Base-by-base conservation (phyloP, 2,329 filamentous ascomycete genomes). In the Penicillium sp. region DNA sequence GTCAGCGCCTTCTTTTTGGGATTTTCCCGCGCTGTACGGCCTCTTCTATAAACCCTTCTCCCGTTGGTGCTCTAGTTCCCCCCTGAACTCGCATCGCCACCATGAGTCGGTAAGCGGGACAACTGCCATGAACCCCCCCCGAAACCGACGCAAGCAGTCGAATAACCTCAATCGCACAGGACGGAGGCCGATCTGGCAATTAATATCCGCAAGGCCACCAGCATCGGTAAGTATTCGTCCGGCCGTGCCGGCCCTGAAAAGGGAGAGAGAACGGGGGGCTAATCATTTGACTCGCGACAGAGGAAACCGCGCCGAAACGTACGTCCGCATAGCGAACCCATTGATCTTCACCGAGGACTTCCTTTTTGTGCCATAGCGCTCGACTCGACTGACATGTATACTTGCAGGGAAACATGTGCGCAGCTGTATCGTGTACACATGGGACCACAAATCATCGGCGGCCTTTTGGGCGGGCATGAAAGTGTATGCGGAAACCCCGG, bases 401-500 rank as follows among this genome's bases (percentile, higher is more conserved):
- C 47, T 51, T 49, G 34, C 67, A 83, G 83, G 83, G 56, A 99
- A 99, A 77, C 94, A 99, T 88, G 94, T 99, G 53, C 89, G 94
- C 69, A 91, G 89, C 73, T 95, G 90, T 70, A 99, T 99, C 67
- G 93, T 99, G 42, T 97, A 97, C 74, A 97, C 93, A 53, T 99
- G 94, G 94, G 94, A 99, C 76, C 91, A 99, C 79, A 95, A 95
- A 78, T 95, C 88, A 60, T 95, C 92, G 39, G 82, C 85, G 70
- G 90, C 92, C 69, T 99, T 99, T 74, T 99, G 94, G 94, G 85
- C 90, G 52, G 93, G 92, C 70, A 95, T 99, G 83, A 99, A 99
- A 85, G 92, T 97, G 88, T 95, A 82, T 63, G 41, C 24, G 5
- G 15, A 39, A 39, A 6, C 41, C 5, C 12, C 6, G 15, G 36